Percentiles rank a stretch among this genome's conserved stretches.
phyloP scores from a whole-genome alignment of 2,329 filamentous ascomycete species.

The Aspergillus persii region DNA sequence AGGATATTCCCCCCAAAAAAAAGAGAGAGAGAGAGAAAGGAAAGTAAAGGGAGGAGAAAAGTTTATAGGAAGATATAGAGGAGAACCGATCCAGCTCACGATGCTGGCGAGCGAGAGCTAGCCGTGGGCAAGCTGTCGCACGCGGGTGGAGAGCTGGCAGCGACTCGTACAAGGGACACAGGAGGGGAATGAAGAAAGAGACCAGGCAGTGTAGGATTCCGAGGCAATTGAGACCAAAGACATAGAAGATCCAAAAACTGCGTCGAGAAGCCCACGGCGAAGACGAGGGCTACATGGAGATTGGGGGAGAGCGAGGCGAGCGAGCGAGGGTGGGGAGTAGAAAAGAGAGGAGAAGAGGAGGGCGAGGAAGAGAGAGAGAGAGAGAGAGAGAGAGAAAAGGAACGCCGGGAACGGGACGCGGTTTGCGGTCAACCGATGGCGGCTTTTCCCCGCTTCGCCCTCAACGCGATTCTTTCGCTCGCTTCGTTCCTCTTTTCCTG shows the following conservation, averaged over 20 bases:
- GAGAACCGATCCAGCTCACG: neutral
- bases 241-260: slow-evolving; percentile 20
- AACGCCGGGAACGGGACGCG: slow-evolving; percentile 10
- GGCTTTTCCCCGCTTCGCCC: neutral
- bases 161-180: slow-evolving; percentile 19
- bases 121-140: slow-evolving; percentile 24
- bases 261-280: slow-evolving; percentile 31
- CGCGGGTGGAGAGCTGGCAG: slow-evolving; percentile 22
- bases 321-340: slow-evolving; percentile 31
- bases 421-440: neutral
- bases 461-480: neutral
- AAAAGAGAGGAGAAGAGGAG: slow-evolving; percentile 30
- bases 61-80: neutral
- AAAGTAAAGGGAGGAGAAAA: slow-evolving; percentile 1
- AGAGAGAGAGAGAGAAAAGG: slow-evolving; percentile 8
- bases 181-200: slow-evolving; percentile 12
- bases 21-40: neutral
- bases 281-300: slow-evolving; percentile 40
- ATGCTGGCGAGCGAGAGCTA: slow-evolving; percentile 12
- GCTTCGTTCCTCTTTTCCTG: neutral
- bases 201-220: slow-evolving; percentile 6
- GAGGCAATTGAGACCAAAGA: slow-evolving; percentile 27
- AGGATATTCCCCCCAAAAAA: slow-evolving; percentile 4
- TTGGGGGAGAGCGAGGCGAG: slow-evolving; percentile 33
- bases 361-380: slow-evolving; percentile 24